Percentiles rank a stretch among this genome's conserved stretches.
Conservation (phyloP, 2,329 filamentous ascomycete genomes). For the Thelonectria blattea region DNA sequence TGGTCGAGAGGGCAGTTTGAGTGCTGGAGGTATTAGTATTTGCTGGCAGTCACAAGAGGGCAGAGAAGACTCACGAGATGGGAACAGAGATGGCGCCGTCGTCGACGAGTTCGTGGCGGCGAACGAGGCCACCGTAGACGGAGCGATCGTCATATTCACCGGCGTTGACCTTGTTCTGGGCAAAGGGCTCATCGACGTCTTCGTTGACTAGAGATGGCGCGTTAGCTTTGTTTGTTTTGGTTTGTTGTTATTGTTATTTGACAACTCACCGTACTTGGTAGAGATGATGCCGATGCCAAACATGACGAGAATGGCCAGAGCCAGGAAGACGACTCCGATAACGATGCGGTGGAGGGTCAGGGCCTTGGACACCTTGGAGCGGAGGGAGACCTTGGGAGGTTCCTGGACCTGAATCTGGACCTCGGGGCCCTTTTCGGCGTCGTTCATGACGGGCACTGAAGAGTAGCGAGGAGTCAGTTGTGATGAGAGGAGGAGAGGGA, state of each 20-base stretch:
- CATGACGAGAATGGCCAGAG: constrained; percentile 31
- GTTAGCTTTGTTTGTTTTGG: constrained; percentile 2
- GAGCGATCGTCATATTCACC: neutral
- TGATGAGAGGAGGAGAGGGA: neutral
- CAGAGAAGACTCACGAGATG: constrained; percentile 42
- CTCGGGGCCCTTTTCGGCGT: constrained; percentile 34
- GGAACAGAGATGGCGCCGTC: constrained; percentile 37
- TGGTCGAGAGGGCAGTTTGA: constrained; percentile 42
- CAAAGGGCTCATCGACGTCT: neutral
- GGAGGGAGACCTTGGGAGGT: constrained; percentile 3
- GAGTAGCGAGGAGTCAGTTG: constrained; percentile 22
- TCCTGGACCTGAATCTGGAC: constrained; percentile 6
- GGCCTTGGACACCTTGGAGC: constrained; percentile 20
- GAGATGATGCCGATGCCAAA: constrained; percentile 41
- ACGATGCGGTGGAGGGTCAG: constrained; percentile 24
- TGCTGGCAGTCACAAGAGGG: neutral
- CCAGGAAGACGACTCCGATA: constrained; percentile 12
- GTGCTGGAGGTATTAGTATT: constrained; percentile 39
- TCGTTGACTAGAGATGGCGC: constrained; percentile 5
- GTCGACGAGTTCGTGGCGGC: constrained; percentile 20
- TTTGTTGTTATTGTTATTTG: too few relatives aligned
- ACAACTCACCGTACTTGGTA: constrained; percentile 35
- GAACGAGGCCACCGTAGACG: constrained; percentile 12
- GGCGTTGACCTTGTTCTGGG: neutral
- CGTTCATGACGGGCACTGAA: constrained; percentile 39